These are phyloP conservation scores for Pythium grandisporangium DNA, from an alignment of 352 stramenopile species.

Conservation along the genomic window DNA sequence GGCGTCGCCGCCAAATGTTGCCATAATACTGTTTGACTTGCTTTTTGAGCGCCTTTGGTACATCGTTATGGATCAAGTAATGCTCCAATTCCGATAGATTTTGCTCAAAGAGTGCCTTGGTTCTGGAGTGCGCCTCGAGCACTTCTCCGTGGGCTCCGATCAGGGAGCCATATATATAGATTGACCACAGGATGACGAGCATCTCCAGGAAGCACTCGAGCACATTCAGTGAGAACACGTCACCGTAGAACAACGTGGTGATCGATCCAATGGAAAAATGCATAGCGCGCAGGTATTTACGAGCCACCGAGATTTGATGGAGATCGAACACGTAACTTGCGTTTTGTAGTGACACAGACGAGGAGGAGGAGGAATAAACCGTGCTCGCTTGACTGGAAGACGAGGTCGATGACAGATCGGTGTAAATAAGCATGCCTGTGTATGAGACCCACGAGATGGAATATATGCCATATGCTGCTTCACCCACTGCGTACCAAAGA, in stretches of 20 bases:
- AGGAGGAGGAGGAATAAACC: too few species aligned
- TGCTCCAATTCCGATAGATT: slow-evolving; percentile 54
- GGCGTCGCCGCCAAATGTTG: slow-evolving; percentile 39
- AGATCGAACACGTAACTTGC: too few species aligned
- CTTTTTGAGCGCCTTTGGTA: slow-evolving; percentile 52
- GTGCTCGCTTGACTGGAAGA: background rate
- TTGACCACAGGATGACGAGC: slow-evolving; percentile 40
- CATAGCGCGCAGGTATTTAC: slow-evolving; percentile 59
- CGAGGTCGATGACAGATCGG: slow-evolving; percentile 1
- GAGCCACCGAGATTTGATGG: slow-evolving; percentile 18
- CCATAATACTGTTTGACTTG: slow-evolving; percentile 70
- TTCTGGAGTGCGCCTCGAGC: slow-evolving; percentile 28
- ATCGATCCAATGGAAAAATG: slow-evolving; percentile 58
- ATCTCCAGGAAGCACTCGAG: slow-evolving; percentile 51
- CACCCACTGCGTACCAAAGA: slow-evolving; percentile 40
- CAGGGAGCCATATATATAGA: slow-evolving; percentile 65
- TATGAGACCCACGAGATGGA: slow-evolving; percentile 46
- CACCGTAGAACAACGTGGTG: slow-evolving; percentile 59
- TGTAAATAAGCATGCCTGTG: slow-evolving; percentile 35
- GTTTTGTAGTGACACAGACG: too few species aligned
- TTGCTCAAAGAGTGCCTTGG: slow-evolving; percentile 54
- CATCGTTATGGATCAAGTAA: slow-evolving; percentile 58
- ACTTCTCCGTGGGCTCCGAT: slow-evolving; percentile 49
- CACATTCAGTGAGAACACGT: slow-evolving; percentile 62
- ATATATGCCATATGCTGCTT: slow-evolving; percentile 25